Evolutionary conservation across 257 asterid genomes (phyloP).

Genomic region (Jasminum sambac): DNA sequence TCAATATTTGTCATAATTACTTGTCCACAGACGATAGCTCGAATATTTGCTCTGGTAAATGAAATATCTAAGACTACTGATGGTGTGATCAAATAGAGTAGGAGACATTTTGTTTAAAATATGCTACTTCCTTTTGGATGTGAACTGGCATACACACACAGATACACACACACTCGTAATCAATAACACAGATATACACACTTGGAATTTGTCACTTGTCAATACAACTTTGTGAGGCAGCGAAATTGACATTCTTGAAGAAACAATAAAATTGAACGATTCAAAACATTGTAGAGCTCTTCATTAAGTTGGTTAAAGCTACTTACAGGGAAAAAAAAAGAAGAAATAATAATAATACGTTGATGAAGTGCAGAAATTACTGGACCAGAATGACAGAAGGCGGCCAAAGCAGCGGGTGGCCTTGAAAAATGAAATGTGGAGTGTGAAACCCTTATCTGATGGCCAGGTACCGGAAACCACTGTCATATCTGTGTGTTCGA

Average conservation of each 20-base stretch:
- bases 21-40: neutral
- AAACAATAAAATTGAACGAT: too few relatives aligned
- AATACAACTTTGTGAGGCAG: neutral
- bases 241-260: too few relatives aligned
- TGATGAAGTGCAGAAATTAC: slow-evolving; percentile 73
- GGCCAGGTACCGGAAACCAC: slow-evolving; percentile 69
- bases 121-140: too few relatives aligned
- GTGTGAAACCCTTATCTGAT: slow-evolving; percentile 77
- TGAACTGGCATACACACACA: too few relatives aligned
- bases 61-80: too few relatives aligned
- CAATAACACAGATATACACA: too few relatives aligned
- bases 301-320: slow-evolving; percentile 17
- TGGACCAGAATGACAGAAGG: slow-evolving; percentile 70
- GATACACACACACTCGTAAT: too few relatives aligned
- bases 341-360: slow-evolving; percentile 24
- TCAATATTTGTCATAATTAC: neutral
- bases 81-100: too few relatives aligned
- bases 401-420: slow-evolving; percentile 79
- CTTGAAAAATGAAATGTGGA: slow-evolving; percentile 90
- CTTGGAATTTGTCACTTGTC: neutral
- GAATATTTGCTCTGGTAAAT: neutral
- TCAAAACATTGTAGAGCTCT: neutral
- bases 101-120: too few relatives aligned
- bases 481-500: slow-evolving; percentile 15
- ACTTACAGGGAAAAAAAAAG: slow-evolving; percentile 2